phyloP scores from a whole-genome alignment of 345 rosid species.

The Brassica napus region Da-Ae NC_063435.1:726001-726500 shows the following conservation, averaged over 20 bases:
- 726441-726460: background rate
- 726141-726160: background rate
- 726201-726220: conserved; percentile 5
- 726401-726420: background rate
- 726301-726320: conserved; percentile 84
- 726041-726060: conserved; percentile 32
- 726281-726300: conserved; percentile 86
- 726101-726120: conserved; percentile 90
- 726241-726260: background rate
- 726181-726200: background rate
- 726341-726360: conserved; percentile 82
- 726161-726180: background rate
- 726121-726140: conserved; percentile 72
- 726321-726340: conserved; percentile 77
- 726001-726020: too few species aligned
- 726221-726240: background rate
- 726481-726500: conserved; percentile 95
- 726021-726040: too few species aligned
- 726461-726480: conserved; percentile 64
- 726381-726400: conserved; percentile 15
- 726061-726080: conserved; percentile 88
- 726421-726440: background rate
- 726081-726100: conserved; percentile 85
- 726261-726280: conserved; percentile 59
- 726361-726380: conserved; percentile 17